Evolutionary conservation across 2,329 filamentous ascomycete genomes (phyloP).

Genomic region (Mycosphaerella sp.): DNA sequence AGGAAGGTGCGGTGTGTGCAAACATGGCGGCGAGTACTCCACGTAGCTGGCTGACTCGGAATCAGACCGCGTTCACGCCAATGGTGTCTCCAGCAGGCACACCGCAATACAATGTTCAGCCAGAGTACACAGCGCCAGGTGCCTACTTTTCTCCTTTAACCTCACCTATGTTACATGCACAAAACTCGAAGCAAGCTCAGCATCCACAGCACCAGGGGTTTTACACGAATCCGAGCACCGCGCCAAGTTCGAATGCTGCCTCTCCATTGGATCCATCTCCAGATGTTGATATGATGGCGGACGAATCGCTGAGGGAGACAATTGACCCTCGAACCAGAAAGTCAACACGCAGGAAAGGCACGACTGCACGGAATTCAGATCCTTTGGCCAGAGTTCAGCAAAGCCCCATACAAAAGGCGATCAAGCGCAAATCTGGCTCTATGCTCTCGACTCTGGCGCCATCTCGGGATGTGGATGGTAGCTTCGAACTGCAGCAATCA

Average conservation of each 20-base stretch:
- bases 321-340: conserved; percentile 40
- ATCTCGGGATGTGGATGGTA: conserved; percentile 41
- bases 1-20: conserved; percentile 61
- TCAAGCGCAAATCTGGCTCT: conserved; percentile 44
- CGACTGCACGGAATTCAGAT: conserved; percentile 42
- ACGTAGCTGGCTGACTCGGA: conserved; percentile 19
- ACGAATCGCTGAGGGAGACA: conserved; percentile 26
- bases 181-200: conserved; percentile 47
- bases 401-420: conserved; percentile 66
- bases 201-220: conserved; percentile 36
- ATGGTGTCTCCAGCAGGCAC: conserved; percentile 80
- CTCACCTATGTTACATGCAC: conserved; percentile 71
- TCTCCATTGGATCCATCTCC: conserved; percentile 40
- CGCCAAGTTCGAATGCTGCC: conserved; percentile 46
- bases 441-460: conserved; percentile 41
- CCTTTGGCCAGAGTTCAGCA: conserved; percentile 53
- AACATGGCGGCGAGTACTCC: conserved; percentile 24
- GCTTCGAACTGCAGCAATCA: conserved; percentile 35
- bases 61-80: conserved; percentile 56
- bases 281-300: conserved; percentile 42
- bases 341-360: conserved; percentile 44
- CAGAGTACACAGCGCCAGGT: conserved; percentile 58
- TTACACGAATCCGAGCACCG: conserved; percentile 49
- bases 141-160: conserved; percentile 79
- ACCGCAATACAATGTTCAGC: conserved; percentile 56